Base-by-base conservation (phyloP, 106 monocot genomes). In the Dioscorea dumetorum region DNA sequence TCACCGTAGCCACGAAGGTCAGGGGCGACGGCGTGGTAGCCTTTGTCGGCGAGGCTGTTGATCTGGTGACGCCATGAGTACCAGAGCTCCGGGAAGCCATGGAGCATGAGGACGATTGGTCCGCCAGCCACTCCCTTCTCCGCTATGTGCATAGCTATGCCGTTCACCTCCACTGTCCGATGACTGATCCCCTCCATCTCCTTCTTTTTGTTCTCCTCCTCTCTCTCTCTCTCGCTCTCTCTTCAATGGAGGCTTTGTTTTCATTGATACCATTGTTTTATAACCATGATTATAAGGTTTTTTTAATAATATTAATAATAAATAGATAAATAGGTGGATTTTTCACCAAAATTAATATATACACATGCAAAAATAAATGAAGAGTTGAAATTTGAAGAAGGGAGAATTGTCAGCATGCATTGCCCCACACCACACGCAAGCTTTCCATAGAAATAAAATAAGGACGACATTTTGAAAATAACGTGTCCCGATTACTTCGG, bases 51-150 rank as follows among this genome's bases (percentile, higher is more conserved):
- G 84, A 84, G 77, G 62, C 19, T 64, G 50, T 74, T 11, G 28
- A 87, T 80, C 77, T 87, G 80, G 80, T 70, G 70, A 15, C 70
- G 58, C 70, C 70, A 70, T 14, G 70, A 70, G 60, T 70, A 70
- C 70, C 70, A 70, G 60, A 70, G 48, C 24, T 70, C 70, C 49
- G 70, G 70, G 60, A 70, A 70, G 41, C 70, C 70, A 24, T 70
- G 70, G 23, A 70, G 23, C 34, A 70, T 35, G 16, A 70, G 59
- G 48, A 70, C 60, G 22, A 22, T 49, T 23, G 69, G 57, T 9
- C 69, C 58, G 7, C 67, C n/a, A n/a, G n/a, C 69, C 21, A 58
- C 69, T 8, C 69, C 69, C 22, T 69, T 57, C 69, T 69, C 69
- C 33, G 69, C 69, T 2, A 69, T 57, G 57, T 69, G 69, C 69